A percentile compares a stretch with the other conserved stretches of the same genome.
Evolutionary conservation across 805 yeast genomes (phyloP).

Genomic region (Starmerella floris): DNA sequence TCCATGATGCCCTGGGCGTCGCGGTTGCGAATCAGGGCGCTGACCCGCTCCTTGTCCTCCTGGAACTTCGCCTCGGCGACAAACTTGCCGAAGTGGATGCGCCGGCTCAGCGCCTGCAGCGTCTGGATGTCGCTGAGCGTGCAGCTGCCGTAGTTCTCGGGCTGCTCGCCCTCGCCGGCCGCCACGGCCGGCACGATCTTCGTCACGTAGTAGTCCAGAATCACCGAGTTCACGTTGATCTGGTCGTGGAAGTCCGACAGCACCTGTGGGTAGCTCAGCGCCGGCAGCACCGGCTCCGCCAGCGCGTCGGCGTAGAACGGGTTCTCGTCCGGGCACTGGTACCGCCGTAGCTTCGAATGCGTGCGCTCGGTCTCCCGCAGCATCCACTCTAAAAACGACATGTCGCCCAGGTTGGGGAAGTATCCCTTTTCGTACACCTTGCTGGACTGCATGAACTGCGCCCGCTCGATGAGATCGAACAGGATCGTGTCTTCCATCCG

Average conservation of each 20-base stretch:
- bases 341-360: conserved; percentile 74
- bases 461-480: conserved; percentile 82
- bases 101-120: conserved; percentile 73
- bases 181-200: conserved; percentile 66
- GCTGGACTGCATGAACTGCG: conserved; percentile 68
- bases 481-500: conserved; percentile 95
- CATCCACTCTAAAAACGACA: conserved; percentile 80
- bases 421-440: conserved; percentile 52
- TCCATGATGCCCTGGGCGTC: conserved; percentile 63
- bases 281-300: conserved; percentile 62
- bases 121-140: conserved; percentile 74
- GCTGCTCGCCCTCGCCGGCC: conserved; percentile 55
- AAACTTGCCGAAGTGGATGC: conserved; percentile 94
- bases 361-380: conserved; percentile 58
- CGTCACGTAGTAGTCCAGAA: conserved; percentile 52
- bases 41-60: conserved; percentile 49
- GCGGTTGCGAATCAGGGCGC: conserved; percentile 45
- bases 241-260: conserved; percentile 64
- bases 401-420: conserved; percentile 51
- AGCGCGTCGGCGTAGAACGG: conserved; percentile 69
- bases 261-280: conserved; percentile 62
- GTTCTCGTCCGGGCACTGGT: conserved; percentile 85
- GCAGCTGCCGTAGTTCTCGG: conserved; percentile 79
- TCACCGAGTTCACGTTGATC: conserved; percentile 59
- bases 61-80: conserved; percentile 92